Percentiles rank a stretch among this genome's conserved stretches.
Evolutionary conservation across 1,284 basidiomycete genomes (phyloP).

Genomic region (Testicularia cyperi): DNA sequence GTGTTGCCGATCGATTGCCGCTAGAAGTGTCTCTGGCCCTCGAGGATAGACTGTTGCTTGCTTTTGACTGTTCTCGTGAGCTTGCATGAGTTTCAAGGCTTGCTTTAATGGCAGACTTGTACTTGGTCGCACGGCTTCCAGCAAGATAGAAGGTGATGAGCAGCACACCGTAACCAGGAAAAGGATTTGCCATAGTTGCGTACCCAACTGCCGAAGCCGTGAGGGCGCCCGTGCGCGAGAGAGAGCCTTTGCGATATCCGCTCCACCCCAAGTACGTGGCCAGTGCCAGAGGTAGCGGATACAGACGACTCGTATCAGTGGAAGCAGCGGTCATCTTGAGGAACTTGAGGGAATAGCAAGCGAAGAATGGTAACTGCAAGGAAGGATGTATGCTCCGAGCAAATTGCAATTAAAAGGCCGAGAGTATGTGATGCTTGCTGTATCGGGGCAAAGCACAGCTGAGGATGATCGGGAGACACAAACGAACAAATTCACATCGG

Average conservation of each 20-base stretch:
- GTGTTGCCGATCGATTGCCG: conserved; percentile 39
- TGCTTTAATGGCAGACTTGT: conserved; percentile 67
- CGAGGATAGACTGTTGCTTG: too few relatives aligned
- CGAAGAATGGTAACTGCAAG: neutral
- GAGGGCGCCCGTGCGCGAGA: conserved; percentile 41
- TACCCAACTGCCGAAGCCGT: conserved; percentile 46
- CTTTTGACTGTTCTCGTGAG: too few relatives aligned
- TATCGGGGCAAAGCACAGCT: too few relatives aligned
- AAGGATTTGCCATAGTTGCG: conserved; percentile 46
- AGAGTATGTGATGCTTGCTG: too few relatives aligned
- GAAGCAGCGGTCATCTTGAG: too few relatives aligned
- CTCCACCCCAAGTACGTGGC: conserved; percentile 23
- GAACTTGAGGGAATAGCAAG: neutral
- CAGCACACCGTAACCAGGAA: conserved; percentile 38
- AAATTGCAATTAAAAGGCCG: too few relatives aligned
- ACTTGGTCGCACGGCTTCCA: conserved; percentile 81
- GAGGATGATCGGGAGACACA: too few relatives aligned
- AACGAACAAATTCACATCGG: too few relatives aligned
- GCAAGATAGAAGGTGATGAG: conserved; percentile 65
- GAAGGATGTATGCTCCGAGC: too few relatives aligned
- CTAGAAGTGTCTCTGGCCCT: conserved; percentile 16
- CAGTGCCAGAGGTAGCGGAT: conserved; percentile 18
- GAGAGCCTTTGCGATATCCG: conserved; percentile 45
- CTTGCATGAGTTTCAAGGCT: conserved; percentile 67
- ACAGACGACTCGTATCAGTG: too few relatives aligned